These are phyloP conservation scores for Talaromyces liani DNA, from an alignment of 495 filamentous ascomycete species.

Conservation along the genomic window DNA sequence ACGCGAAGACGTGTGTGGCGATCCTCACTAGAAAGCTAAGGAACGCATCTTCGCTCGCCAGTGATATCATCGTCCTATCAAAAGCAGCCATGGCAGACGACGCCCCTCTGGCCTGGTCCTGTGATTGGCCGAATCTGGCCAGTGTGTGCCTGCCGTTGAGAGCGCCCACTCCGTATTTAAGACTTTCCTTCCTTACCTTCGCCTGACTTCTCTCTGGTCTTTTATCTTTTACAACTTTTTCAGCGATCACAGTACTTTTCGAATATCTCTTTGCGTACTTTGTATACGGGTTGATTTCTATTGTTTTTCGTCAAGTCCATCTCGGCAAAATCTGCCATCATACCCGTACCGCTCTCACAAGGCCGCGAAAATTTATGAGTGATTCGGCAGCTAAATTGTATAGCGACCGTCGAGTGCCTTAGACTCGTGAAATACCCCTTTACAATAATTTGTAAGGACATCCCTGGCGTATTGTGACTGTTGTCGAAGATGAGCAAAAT, in stretches of 20 bases:
- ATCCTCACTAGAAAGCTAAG: neutral
- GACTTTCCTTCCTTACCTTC: neutral
- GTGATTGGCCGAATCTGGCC: neutral
- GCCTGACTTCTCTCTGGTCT: neutral
- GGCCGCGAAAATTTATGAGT: neutral
- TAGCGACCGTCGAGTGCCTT: neutral
- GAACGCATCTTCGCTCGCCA: neutral
- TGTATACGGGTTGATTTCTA: neutral
- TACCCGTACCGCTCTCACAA: neutral
- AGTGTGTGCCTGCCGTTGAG: slow-evolving; percentile 1
- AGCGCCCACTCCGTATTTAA: neutral
- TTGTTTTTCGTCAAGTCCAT: neutral
- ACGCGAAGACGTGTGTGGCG: neutral
- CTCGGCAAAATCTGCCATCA: neutral
- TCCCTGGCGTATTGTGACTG: neutral
- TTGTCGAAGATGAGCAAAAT: neutral
- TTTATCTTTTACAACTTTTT: neutral
- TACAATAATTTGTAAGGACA: neutral
- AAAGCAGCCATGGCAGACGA: neutral
- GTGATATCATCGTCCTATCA: slow-evolving; percentile 5
- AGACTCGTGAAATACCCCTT: neutral
- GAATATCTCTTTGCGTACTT: neutral
- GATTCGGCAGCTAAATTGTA: neutral
- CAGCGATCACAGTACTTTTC: neutral
- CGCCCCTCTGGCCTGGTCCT: neutral